Evolutionary conservation across 202 grass and related monocot genomes (phyloP).

Genomic region (Carex arenaria): DNA sequence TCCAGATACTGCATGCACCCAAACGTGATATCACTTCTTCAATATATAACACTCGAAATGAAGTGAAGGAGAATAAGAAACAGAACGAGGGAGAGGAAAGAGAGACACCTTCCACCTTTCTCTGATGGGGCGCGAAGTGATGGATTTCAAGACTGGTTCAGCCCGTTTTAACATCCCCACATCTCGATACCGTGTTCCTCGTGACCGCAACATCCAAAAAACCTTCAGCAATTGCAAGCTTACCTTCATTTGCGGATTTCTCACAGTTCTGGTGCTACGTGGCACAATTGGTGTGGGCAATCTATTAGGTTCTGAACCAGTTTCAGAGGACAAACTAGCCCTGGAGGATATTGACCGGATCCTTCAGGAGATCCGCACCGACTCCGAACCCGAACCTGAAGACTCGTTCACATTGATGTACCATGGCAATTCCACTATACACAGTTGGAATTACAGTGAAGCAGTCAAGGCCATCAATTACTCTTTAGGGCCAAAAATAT

Average conservation of each 20-base stretch:
- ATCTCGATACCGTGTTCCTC: not conserved
- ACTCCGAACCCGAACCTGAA: slow-evolving; percentile 23
- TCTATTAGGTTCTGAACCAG: not conserved
- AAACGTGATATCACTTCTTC: not conserved
- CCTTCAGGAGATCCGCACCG: slow-evolving; percentile 39
- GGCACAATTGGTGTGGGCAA: not conserved
- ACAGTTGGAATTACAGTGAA: not conserved
- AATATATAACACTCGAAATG: not conserved
- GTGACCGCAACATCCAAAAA: not conserved
- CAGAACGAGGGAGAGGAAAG: not conserved
- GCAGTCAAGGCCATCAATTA: slow-evolving; percentile 7
- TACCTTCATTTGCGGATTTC: not conserved
- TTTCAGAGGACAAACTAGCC: slow-evolving; percentile 1
- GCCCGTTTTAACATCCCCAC: not conserved
- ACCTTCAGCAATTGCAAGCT: not conserved
- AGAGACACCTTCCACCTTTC: not conserved
- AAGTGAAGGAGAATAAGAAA: not conserved
- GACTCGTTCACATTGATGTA: not conserved
- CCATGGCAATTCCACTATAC: not conserved
- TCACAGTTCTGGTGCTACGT: not conserved
- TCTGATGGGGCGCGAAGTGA: not conserved
- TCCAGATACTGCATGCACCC: not conserved
- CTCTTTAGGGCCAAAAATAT: slow-evolving; percentile 33
- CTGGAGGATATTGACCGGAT: slow-evolving; percentile 44
- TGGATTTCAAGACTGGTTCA: not conserved